phyloP scores from a whole-genome alignment of 2,329 filamentous ascomycete species.

The Anthostomella pinea region DNA sequence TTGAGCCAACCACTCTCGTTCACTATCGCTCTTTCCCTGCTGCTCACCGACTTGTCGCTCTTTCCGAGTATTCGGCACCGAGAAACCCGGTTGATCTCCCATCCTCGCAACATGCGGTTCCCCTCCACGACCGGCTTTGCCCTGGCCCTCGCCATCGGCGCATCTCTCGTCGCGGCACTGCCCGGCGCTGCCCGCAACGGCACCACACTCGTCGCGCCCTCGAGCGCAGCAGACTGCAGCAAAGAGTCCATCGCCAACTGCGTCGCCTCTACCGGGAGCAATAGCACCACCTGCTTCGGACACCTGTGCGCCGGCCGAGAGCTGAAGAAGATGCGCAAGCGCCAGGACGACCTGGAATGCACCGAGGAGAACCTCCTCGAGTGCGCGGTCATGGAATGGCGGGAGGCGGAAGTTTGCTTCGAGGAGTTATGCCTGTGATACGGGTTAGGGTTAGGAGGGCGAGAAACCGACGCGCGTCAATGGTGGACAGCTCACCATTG shows the following conservation, averaged over 20 bases:
- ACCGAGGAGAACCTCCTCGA: conserved; percentile 26
- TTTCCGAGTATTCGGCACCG: conserved; percentile 4
- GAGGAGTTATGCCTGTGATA: too few species aligned
- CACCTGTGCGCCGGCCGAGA: conserved; percentile 18
- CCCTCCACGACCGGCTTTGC: conserved; percentile 4
- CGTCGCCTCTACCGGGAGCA: conserved; percentile 16
- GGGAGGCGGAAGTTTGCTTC: too few species aligned
- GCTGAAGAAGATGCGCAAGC: conserved; percentile 15
- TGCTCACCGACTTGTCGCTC: conserved; percentile 5
- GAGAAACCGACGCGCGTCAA: too few species aligned
- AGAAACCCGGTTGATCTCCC: conserved; percentile 1
- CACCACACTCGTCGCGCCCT: conserved; percentile 1
- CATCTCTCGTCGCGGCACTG: conserved; percentile 11
- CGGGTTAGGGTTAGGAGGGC: too few species aligned
- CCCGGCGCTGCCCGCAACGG: conserved; percentile 6
- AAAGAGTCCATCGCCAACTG: conserved; percentile 14
- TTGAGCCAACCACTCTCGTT: conserved; percentile 17
- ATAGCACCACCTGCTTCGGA: conserved; percentile 21
- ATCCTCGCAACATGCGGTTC: conserved; percentile 12
- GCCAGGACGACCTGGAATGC: conserved; percentile 24
- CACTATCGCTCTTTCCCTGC: conserved; percentile 9
- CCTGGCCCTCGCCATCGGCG: conserved; percentile 9
- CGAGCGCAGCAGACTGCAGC: conserved; percentile 7
- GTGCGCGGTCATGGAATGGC: conserved; percentile 25
- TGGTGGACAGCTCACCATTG: too few species aligned